These are phyloP conservation scores for Grosmannia clavigera DNA, from an alignment of 2,329 filamentous ascomycete species.

Conservation along the genomic window DNA sequence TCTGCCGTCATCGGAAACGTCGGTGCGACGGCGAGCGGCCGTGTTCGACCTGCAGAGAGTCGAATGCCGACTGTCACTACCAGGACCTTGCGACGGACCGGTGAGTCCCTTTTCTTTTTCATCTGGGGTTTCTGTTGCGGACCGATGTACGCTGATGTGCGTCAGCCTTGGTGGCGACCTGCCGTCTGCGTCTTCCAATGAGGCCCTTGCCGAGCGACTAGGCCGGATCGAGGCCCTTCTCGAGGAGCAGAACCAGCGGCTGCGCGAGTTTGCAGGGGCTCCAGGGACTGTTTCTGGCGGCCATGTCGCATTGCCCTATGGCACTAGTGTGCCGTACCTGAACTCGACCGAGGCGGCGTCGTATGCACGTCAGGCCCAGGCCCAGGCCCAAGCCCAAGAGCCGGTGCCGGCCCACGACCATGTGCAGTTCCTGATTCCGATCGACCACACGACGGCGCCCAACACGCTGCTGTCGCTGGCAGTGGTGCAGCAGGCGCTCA, in stretches of 20 bases:
- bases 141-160: neutral
- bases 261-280: conserved; percentile 9
- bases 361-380: neutral
- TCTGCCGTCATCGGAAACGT: conserved; percentile 26
- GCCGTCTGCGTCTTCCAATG: conserved; percentile 9
- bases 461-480: conserved; percentile 22
- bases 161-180: conserved; percentile 4
- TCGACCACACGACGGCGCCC: conserved; percentile 21
- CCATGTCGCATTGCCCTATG: neutral
- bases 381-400: too few species aligned
- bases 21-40: conserved; percentile 26
- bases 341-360: neutral
- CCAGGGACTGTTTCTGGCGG: neutral
- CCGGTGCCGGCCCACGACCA: conserved; percentile 13
- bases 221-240: conserved; percentile 23
- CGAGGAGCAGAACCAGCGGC: conserved; percentile 14
- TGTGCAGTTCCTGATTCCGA: conserved; percentile 24
- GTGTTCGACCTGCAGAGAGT: conserved; percentile 25
- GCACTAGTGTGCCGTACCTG: neutral
- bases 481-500: conserved; percentile 16
- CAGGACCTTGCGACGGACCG: conserved; percentile 22
- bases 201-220: conserved; percentile 24
- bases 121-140: neutral
- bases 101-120: conserved; percentile 2
- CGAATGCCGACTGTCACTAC: conserved; percentile 26